Evolutionary conservation across 2,329 filamentous ascomycete genomes (phyloP).

Genomic region (Nothophoma quercina): DNA sequence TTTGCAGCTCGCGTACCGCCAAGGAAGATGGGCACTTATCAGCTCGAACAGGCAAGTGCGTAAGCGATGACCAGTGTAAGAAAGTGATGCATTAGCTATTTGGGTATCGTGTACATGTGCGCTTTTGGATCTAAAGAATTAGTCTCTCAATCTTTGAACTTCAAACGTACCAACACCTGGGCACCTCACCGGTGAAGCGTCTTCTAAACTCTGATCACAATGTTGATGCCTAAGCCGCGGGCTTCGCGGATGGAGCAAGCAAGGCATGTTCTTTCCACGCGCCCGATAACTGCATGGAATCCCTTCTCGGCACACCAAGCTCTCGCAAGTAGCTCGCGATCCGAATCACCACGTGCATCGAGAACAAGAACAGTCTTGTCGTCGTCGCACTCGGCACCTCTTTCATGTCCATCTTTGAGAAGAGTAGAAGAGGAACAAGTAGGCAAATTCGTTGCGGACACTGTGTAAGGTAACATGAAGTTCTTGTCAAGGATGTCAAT

Average conservation of each 20-base stretch:
- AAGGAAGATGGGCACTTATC: constrained; percentile 20
- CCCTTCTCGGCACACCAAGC: constrained; percentile 78
- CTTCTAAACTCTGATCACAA: constrained; percentile 60
- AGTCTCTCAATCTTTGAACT: not conserved
- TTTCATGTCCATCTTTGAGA: constrained; percentile 17
- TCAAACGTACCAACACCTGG: not conserved
- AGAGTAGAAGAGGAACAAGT: constrained; percentile 25
- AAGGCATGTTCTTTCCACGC: constrained; percentile 72
- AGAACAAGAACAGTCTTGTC: constrained; percentile 51
- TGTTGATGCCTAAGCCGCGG: constrained; percentile 71
- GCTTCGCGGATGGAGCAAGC: constrained; percentile 79
- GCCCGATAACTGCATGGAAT: constrained; percentile 75
- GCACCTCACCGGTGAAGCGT: not conserved
- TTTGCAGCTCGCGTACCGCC: constrained; percentile 38
- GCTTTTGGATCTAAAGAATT: not conserved
- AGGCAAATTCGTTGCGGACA: constrained; percentile 24
- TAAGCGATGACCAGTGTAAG: not conserved
- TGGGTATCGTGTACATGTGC: constrained; percentile 11
- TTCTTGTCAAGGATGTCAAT: constrained; percentile 38
- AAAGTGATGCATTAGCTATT: not conserved
- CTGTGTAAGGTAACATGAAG: constrained; percentile 38
- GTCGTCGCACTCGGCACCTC: constrained; percentile 23
- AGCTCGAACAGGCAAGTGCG: not conserved
- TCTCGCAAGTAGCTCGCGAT: constrained; percentile 73
- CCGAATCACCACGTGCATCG: constrained; percentile 65